Conservation (phyloP, 306 rosid genomes). For the Sophora flavescens region DNA sequence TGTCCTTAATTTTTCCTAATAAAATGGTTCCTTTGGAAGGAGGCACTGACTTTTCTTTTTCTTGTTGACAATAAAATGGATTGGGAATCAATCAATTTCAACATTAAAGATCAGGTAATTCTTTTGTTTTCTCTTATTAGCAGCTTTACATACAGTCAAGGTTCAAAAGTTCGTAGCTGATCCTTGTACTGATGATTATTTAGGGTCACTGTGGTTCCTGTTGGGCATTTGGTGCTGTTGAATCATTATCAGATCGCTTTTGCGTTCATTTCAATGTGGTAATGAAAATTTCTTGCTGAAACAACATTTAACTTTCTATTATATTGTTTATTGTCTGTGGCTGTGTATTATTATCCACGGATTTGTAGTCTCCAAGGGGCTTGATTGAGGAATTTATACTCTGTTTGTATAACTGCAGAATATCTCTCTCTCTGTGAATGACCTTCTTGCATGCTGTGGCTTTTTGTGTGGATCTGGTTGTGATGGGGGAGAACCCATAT, state of each 20-base stretch:
- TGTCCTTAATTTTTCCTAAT: constrained; percentile 18
- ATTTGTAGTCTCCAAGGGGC: neutral
- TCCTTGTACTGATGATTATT: constrained; percentile 44
- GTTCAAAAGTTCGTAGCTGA: constrained; percentile 31
- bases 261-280: constrained; percentile 81
- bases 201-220: constrained; percentile 99
- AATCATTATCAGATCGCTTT: constrained; percentile 89
- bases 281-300: constrained; percentile 33
- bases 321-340: constrained; percentile 31
- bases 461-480: constrained; percentile 93
- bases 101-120: constrained; percentile 83
- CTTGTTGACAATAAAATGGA: constrained; percentile 40
- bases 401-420: constrained; percentile 63
- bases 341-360: neutral
- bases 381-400: constrained; percentile 41
- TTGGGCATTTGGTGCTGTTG: constrained; percentile 99
- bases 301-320: neutral
- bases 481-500: constrained; percentile 81
- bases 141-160: constrained; percentile 12
- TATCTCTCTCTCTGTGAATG: constrained; percentile 84
- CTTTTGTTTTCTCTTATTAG: neutral
- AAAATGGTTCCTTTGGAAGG: constrained; percentile 28
- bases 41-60: constrained; percentile 55
- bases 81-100: constrained; percentile 57
- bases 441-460: constrained; percentile 94